phyloP scores from a whole-genome alignment of 345 rosid genomes.

The Eucalyptus guilfoylei region DNA sequence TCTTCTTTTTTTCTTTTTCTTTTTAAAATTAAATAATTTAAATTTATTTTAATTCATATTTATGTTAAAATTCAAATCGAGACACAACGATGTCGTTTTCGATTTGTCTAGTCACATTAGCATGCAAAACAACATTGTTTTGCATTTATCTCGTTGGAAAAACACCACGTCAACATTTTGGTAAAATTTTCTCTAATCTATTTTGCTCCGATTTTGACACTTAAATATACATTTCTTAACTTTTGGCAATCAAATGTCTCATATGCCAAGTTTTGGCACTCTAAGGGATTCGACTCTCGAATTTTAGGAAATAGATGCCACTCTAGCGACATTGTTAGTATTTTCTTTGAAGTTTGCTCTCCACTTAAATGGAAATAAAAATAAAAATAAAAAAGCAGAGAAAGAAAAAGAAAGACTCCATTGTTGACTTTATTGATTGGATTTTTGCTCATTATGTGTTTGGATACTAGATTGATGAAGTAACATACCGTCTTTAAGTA shows the following conservation, averaged over 20 bases:
- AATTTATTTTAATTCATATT: no score
- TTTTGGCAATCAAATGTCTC: no score
- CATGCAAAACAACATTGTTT: no score
- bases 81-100: rapidly evolving
- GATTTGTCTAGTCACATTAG: rapidly evolving
- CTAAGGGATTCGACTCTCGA: rapidly evolving
- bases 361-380: background rate
- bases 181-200: no score
- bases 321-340: background rate
- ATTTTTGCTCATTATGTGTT: background rate
- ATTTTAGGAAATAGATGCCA: background rate
- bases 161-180: no score
- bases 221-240: no score
- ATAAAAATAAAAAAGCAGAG: no score
- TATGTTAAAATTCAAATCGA: no score
- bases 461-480: background rate
- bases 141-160: rapidly evolving
- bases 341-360: background rate
- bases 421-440: background rate
- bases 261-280: no score
- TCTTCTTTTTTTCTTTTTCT: rapidly evolving
- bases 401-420: background rate
- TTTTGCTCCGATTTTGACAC: rapidly evolving
- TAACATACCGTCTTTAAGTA: background rate
- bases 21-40: no score